Conservation (phyloP, 1,284 basidiomycete genomes). For the Trichosporon faecale region DNA sequence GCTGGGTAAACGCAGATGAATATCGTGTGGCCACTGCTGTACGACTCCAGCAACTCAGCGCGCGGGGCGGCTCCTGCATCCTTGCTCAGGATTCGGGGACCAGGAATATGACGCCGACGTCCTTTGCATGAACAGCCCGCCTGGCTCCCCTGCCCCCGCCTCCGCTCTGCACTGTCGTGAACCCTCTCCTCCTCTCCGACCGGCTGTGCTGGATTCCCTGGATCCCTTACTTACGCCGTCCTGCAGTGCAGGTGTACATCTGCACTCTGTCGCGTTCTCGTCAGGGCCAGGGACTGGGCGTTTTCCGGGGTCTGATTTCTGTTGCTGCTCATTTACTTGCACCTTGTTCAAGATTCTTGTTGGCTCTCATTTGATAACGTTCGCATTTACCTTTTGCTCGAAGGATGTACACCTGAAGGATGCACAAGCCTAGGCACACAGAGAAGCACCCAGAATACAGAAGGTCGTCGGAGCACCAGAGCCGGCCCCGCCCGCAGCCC, state of each 20-base stretch:
- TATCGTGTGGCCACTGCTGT: neutral
- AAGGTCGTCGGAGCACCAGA: neutral
- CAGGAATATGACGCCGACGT: neutral
- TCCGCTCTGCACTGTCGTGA: neutral
- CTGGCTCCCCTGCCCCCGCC: neutral
- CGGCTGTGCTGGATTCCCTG: neutral
- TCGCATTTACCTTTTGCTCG: neutral
- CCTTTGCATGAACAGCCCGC: neutral
- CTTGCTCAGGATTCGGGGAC: neutral
- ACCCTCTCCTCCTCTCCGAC: neutral
- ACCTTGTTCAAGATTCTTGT: neutral
- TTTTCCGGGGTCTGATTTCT: neutral
- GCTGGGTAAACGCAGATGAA: neutral
- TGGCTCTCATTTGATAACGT: neutral
- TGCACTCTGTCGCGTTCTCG: neutral
- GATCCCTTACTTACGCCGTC: neutral
- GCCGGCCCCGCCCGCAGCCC: neutral
- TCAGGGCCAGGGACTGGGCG: neutral
- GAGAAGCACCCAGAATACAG: neutral
- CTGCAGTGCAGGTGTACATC: neutral
- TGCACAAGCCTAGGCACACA: neutral
- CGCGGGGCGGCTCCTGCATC: neutral
- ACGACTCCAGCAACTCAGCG: too few relatives aligned
- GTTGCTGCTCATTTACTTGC: neutral
- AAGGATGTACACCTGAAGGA: neutral